phyloP scores from a whole-genome alignment of 169 alveolate genomes.

The Plasmodium vivax region DNA sequence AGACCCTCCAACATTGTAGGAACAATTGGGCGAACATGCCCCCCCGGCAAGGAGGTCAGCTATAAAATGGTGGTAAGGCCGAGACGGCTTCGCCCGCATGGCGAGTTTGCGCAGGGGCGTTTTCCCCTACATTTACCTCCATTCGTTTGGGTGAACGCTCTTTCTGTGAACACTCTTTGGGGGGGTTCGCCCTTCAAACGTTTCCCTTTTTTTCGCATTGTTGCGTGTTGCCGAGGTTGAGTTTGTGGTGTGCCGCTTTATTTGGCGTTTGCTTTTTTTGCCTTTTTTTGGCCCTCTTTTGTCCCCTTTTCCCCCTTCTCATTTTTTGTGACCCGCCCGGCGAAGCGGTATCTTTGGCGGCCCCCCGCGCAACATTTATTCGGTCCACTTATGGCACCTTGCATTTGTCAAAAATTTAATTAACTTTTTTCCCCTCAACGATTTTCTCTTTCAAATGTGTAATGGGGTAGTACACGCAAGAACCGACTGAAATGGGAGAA shows the following conservation, averaged over 20 bases:
- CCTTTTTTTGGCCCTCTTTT: not conserved
- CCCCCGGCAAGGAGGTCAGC: not conserved
- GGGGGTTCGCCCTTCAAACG: not conserved
- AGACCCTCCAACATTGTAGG: not conserved
- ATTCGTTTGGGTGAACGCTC: not conserved
- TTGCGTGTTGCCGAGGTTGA: not conserved
- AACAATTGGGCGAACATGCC: not conserved
- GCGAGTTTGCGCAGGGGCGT: not conserved
- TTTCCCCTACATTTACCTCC: not conserved
- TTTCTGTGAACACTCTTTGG: not conserved
- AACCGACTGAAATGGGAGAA: not conserved
- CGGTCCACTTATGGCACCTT: not conserved
- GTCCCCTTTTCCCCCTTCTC: not conserved
- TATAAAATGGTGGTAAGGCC: not conserved
- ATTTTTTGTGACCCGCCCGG: not conserved
- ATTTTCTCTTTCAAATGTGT: not conserved
- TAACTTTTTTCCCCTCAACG: not conserved
- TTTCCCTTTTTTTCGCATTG: not conserved
- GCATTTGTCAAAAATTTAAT: not conserved
- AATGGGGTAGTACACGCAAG: not conserved
- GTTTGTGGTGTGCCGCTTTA: not conserved
- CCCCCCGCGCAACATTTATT: not conserved
- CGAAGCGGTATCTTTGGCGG: not conserved
- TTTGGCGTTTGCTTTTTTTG: not conserved
- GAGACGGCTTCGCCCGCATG: not conserved